Conservation (phyloP, 129 eudicot species). For the Flaveria sonorensis region DNA sequence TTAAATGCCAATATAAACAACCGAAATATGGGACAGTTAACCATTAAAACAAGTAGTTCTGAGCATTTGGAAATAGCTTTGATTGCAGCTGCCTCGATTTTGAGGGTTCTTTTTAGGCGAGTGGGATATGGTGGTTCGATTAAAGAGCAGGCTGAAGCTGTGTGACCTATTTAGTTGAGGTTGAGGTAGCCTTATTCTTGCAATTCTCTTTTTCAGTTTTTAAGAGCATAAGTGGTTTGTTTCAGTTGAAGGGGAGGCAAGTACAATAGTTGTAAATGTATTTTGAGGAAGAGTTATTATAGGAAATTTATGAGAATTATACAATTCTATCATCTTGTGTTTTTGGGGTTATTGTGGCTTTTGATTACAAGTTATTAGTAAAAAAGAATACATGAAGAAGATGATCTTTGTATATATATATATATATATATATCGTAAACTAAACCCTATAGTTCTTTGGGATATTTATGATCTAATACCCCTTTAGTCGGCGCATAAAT, state of each 20-base stretch:
- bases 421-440: too few relatives aligned
- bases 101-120: constrained; percentile 62
- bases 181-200: constrained; percentile 1
- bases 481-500: too few relatives aligned
- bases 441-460: too few relatives aligned
- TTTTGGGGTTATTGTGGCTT: neutral
- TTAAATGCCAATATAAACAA: constrained; percentile 70
- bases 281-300: constrained; percentile 25
- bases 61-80: constrained; percentile 80
- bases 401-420: neutral
- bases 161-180: constrained; percentile 11
- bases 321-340: neutral
- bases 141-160: constrained; percentile 37
- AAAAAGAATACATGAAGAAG: neutral
- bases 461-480: too few relatives aligned
- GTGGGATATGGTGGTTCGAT: constrained; percentile 33
- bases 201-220: constrained; percentile 18
- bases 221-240: constrained; percentile 20
- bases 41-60: constrained; percentile 68
- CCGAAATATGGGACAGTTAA: constrained; percentile 79
- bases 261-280: constrained; percentile 38
- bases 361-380: neutral
- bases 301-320: constrained; percentile 8
- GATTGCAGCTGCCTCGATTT: constrained; percentile 57
- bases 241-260: constrained; percentile 22